Conservation (phyloP, 2,329 filamentous ascomycete genomes). For the Talaromyces albobiverticillius region DNA sequence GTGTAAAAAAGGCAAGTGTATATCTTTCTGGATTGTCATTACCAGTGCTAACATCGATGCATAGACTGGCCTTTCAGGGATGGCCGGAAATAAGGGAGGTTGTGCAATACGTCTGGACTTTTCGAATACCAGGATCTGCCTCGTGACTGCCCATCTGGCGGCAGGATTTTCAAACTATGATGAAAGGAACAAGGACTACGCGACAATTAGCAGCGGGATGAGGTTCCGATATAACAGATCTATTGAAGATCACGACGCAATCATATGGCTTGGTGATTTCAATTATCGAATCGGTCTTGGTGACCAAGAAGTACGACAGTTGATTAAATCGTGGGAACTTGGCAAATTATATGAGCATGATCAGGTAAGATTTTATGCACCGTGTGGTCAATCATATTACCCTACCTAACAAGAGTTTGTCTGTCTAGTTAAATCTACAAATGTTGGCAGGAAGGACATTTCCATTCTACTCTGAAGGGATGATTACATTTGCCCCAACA, state of each 20-base stretch:
- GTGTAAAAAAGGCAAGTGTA: constrained; percentile 75
- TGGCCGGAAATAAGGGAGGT: constrained; percentile 96
- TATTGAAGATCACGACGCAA: constrained; percentile 87
- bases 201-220: constrained; percentile 80
- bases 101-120: constrained; percentile 96
- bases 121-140: constrained; percentile 86
- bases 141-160: constrained; percentile 93
- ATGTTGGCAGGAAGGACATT: constrained; percentile 93
- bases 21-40: not conserved
- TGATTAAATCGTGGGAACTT: constrained; percentile 71
- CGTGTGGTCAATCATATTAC: not conserved
- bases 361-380: constrained; percentile 57
- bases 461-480: constrained; percentile 84
- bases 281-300: constrained; percentile 92
- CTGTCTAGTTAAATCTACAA: constrained; percentile 76
- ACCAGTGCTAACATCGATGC: not conserved
- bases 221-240: constrained; percentile 86
- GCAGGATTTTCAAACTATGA: constrained; percentile 97
- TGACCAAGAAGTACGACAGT: constrained; percentile 71
- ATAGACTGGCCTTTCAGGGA: constrained; percentile 84
- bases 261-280: constrained; percentile 97
- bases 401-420: not conserved
- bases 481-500: constrained; percentile 84
- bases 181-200: constrained; percentile 89
- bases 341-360: constrained; percentile 86